Percentiles rank a stretch among this genome's conserved stretches.
These are phyloP conservation scores for Oenanthe javanica DNA, from an alignment of 140 eudicot species.

Conservation along the genomic window DNA sequence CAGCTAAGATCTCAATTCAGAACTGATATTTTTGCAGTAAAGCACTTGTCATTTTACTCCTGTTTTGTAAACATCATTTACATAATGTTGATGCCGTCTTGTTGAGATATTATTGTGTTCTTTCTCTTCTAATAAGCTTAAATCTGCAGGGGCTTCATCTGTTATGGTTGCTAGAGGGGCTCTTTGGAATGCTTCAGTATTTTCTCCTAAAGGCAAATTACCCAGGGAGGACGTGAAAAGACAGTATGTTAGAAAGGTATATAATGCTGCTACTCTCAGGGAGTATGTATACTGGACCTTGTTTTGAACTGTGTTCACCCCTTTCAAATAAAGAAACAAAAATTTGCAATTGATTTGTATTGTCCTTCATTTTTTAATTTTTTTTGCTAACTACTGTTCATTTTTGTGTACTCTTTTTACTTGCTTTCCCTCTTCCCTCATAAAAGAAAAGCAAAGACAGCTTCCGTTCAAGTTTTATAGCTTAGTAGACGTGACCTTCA, in stretches of 20 bases:
- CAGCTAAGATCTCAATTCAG: background rate
- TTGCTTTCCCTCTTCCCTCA: background rate
- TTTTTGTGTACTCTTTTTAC: background rate
- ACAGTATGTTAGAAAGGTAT: slow-evolving; percentile 91
- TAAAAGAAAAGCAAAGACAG: background rate
- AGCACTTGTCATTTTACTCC: too few species aligned
- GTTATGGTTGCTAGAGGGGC: slow-evolving; percentile 97
- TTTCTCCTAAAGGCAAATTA: slow-evolving; percentile 49
- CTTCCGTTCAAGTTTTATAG: background rate
- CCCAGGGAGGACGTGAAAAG: slow-evolving; percentile 71
- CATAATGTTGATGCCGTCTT: background rate
- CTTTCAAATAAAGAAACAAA: background rate
- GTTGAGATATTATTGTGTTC: background rate
- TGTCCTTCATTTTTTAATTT: background rate
- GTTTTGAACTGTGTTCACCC: background rate
- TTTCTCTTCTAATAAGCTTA: too few species aligned
- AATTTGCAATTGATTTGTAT: background rate
- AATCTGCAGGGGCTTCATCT: slow-evolving; percentile 70
- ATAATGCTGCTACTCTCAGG: slow-evolving; percentile 13
- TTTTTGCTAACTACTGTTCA: background rate
- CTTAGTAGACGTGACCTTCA: background rate
- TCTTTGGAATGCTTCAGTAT: slow-evolving; percentile 92
- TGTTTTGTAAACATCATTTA: too few species aligned
- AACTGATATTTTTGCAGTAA: background rate
- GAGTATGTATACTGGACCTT: background rate